Evolutionary conservation across 257 asterid genomes (phyloP).

Genomic region (Catharanthus roseus): DNA sequence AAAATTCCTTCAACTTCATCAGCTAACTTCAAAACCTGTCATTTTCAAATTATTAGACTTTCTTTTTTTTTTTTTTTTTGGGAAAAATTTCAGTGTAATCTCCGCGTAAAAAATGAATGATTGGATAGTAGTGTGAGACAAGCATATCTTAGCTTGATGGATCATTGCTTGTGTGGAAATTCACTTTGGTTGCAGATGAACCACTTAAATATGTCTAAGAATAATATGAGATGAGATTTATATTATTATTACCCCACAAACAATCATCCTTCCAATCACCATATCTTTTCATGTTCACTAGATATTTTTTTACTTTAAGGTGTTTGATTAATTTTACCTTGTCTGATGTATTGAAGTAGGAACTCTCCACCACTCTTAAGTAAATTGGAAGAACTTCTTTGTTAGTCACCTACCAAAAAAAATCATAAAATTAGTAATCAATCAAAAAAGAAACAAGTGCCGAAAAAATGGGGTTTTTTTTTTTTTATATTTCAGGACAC

Average conservation of each 20-base stretch:
- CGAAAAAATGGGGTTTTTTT: too few species aligned
- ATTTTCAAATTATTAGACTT: too few species aligned
- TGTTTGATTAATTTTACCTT: slow-evolving; percentile 48
- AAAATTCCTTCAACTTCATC: slow-evolving; percentile 86
- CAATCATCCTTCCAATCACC: slow-evolving; percentile 42
- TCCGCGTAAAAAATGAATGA: background rate
- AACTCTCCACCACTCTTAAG: slow-evolving; percentile 81
- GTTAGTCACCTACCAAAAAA: slow-evolving; percentile 55
- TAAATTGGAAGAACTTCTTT: slow-evolving; percentile 87
- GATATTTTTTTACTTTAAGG: slow-evolving; percentile 16
- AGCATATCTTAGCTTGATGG: slow-evolving; percentile 34
- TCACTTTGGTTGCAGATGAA: slow-evolving; percentile 17
- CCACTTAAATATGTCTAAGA: slow-evolving; percentile 45
- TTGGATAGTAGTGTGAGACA: slow-evolving; percentile 29
- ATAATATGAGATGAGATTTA: slow-evolving; percentile 35
- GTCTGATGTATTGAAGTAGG: slow-evolving; percentile 89
- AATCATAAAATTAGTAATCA: slow-evolving; percentile 17
- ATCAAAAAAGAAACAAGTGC: background rate
- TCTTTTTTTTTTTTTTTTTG: background rate
- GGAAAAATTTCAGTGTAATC: background rate
- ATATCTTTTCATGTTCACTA: slow-evolving; percentile 15
- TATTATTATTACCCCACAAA: slow-evolving; percentile 25
- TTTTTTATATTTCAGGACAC: too few species aligned
- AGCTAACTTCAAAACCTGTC: slow-evolving; percentile 66
- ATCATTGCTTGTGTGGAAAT: slow-evolving; percentile 24